phyloP scores from a whole-genome alignment of 2,329 filamentous ascomycete genomes.

The Claviceps spartinae region DNA sequence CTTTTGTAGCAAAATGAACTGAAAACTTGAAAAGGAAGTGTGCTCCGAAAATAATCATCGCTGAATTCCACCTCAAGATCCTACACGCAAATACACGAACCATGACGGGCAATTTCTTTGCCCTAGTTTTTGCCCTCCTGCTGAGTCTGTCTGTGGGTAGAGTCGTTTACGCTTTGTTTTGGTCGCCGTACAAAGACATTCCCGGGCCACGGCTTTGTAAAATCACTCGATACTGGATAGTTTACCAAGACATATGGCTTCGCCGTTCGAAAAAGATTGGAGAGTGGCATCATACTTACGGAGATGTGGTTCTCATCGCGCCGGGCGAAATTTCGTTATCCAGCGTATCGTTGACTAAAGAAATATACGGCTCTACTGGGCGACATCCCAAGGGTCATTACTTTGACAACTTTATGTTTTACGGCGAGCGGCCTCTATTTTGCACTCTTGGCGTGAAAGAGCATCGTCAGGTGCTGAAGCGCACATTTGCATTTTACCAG shows the following conservation, averaged over 20 bases:
- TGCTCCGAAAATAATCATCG: background rate
- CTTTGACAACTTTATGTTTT: constrained; percentile 4
- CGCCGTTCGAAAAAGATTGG: constrained; percentile 1
- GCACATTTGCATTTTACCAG: constrained; percentile 4
- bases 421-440: constrained; percentile 3
- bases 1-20: too few relatives aligned
- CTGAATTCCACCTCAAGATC: too few relatives aligned
- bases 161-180: constrained; percentile 2
- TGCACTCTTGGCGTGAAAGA: constrained; percentile 1
- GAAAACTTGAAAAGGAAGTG: background rate
- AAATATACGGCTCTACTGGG: constrained; percentile 5
- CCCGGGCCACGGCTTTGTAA: constrained; percentile 4
- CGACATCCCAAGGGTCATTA: constrained; percentile 5
- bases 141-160: background rate
- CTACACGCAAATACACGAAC: background rate
- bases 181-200: constrained; percentile 1
- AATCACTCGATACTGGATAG: constrained; percentile 3
- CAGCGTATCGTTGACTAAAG: background rate
- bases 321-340: constrained; percentile 5
- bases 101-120: background rate
- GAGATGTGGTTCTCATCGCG: constrained; percentile 3
- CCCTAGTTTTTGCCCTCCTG: background rate
- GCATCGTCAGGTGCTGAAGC: constrained; percentile 3
- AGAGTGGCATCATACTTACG: constrained; percentile 4
- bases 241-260: constrained; percentile 4